Base-by-base conservation (phyloP, 345 rosid species). In the Salix dunnii region DNA sequence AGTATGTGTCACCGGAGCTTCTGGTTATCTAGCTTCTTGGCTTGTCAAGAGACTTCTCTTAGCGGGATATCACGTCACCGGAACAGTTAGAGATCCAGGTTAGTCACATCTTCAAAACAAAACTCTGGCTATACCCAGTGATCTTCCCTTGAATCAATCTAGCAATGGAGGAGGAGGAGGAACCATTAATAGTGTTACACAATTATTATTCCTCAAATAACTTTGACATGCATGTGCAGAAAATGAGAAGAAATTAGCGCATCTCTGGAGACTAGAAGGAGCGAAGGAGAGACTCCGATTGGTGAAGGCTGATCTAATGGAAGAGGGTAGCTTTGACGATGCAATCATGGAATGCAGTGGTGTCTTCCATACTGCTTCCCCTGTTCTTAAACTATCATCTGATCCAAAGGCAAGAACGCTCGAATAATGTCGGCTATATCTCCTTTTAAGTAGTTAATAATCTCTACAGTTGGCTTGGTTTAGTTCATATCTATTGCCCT, bases 351-450 rank as follows among this genome's bases (percentile, higher is more conserved):
- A 90, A 73, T 92, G 98, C 70, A 87, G 85, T 30, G 98, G 98
- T 20, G 97, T 95, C 68, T 95, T 95, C 86, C 99, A 95, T 82
- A 91, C 93, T 28, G 97, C 99, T 78, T 95, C 97, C 11, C 97
- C 99, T 31, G 99, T 95, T 0, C 53, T 90, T 28, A 88, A 80
- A 74, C 93, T 96, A 71, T 84, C 93, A 23, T 78, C 91, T 46
- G 93, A 91, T 82, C 97, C 97, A 53, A 88, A 91, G 97, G 97
- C 85, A 91, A 12, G 51, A 16, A 46, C 51, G 51, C 51, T 16
- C 18, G 51, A 13, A 12, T 42, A 42, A 42, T 12, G 13, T 0
- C 40, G 10, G 7, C 31, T 55, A 53, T 3, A 31, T 68, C 0
- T 33, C 38, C 38, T n/a, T n/a, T 36, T 6, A 36, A 36, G 38